Conservation (phyloP, 306 rosid species). For the Cicer judaicum region DNA sequence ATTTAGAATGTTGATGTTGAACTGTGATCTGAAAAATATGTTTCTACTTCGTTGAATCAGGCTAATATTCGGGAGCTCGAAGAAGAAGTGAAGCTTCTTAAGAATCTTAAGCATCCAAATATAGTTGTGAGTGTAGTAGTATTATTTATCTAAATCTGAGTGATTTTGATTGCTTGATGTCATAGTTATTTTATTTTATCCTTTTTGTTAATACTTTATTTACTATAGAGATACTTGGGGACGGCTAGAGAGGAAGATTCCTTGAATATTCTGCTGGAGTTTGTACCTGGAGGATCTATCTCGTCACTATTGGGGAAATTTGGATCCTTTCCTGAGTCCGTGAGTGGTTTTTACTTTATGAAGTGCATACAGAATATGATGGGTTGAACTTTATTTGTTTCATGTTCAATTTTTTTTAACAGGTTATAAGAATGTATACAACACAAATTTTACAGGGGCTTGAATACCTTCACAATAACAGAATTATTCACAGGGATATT, state of each 20-base stretch:
- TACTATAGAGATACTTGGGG: constrained; percentile 78
- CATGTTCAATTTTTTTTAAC: constrained; percentile 12
- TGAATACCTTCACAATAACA: constrained; percentile 84
- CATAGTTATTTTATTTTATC: not conserved
- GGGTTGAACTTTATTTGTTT: constrained; percentile 16
- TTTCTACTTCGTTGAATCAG: constrained; percentile 46
- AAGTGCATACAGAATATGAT: not conserved
- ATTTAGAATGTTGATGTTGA: constrained; percentile 28
- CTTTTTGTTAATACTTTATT: not conserved
- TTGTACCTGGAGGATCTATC: constrained; percentile 95
- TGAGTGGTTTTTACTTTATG: constrained; percentile 55
- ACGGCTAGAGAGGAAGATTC: constrained; percentile 89
- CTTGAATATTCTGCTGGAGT: constrained; percentile 85
- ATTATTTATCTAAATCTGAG: not conserved
- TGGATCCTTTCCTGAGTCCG: constrained; percentile 92
- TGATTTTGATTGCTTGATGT: constrained; percentile 26
- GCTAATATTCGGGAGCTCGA: constrained; percentile 89
- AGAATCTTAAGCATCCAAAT: constrained; percentile 88
- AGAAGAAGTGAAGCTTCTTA: constrained; percentile 89
- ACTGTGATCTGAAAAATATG: constrained; percentile 16
- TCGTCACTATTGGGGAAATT: constrained; percentile 88
- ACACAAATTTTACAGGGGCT: constrained; percentile 86
- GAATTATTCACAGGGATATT: constrained; percentile 92
- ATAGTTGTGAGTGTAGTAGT: constrained; percentile 75
- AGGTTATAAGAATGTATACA: constrained; percentile 90